A percentile compares a stretch with the other conserved stretches of the same genome.
Evolutionary conservation across 306 rosid genomes (phyloP).

Genomic region (Begonia masoniana): DNA sequence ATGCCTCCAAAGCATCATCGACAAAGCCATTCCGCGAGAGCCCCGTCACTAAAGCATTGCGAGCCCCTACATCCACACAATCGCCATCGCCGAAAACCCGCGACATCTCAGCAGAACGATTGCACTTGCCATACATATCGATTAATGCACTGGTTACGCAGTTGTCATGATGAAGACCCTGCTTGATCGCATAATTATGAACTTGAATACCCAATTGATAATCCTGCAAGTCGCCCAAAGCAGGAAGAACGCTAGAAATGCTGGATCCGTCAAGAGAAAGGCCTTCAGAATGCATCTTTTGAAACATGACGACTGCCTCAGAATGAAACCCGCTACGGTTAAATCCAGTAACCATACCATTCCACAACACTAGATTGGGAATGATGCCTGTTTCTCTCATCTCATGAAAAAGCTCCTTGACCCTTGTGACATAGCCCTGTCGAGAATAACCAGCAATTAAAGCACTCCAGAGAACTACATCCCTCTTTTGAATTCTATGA

Average conservation of each 20-base stretch:
- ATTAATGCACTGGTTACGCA: slow-evolving; percentile 45
- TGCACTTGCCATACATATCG: slow-evolving; percentile 65
- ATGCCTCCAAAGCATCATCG: slow-evolving; percentile 46
- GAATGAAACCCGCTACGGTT: slow-evolving; percentile 18
- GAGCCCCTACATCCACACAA: slow-evolving; percentile 39
- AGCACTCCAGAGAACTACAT: slow-evolving; percentile 59
- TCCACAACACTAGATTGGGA: slow-evolving; percentile 71
- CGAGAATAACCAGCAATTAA: slow-evolving; percentile 51
- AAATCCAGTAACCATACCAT: slow-evolving; percentile 63
- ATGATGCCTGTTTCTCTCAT: slow-evolving; percentile 49
- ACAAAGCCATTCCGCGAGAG: slow-evolving; percentile 63
- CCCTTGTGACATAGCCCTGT: slow-evolving; percentile 30
- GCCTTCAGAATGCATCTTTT: slow-evolving; percentile 38
- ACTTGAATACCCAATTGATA: slow-evolving; percentile 33
- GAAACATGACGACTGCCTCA: slow-evolving; percentile 29
- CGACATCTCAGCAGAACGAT: slow-evolving; percentile 38
- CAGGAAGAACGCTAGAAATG: slow-evolving; percentile 52
- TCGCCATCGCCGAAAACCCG: slow-evolving; percentile 38
- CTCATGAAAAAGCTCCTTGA: slow-evolving; percentile 28
- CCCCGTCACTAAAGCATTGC: slow-evolving; percentile 62
- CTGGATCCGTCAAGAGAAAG: slow-evolving; percentile 44
- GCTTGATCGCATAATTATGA: slow-evolving; percentile 42
- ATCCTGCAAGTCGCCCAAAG: slow-evolving; percentile 38
- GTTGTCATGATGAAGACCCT: slow-evolving; percentile 32
- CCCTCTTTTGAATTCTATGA: slow-evolving; percentile 36